Evolutionary conservation across 495 filamentous ascomycete species (phyloP).

Genomic region (Letharia lupina): DNA sequence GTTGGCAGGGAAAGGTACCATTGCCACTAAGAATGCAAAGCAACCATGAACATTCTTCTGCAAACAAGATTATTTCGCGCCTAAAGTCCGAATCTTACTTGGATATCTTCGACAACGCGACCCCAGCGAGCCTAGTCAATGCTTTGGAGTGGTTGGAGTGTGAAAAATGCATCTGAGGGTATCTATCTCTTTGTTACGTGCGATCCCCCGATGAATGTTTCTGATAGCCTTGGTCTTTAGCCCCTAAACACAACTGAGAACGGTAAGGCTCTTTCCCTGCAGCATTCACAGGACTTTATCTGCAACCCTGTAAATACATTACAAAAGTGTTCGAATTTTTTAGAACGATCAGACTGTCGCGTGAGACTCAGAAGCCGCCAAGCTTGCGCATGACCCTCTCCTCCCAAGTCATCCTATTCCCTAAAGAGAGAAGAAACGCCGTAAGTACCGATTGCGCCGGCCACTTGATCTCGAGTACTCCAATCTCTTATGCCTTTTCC

Average conservation of each 20-base stretch:
- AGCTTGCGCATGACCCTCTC: not conserved
- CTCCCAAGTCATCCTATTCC: not conserved
- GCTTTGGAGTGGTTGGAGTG: no score
- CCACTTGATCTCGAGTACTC: not conserved
- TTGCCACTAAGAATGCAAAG: no score
- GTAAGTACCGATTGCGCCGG: not conserved
- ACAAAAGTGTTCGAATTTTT: not conserved
- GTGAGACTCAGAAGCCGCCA: not conserved
- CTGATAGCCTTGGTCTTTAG: not conserved
- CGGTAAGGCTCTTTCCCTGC: not conserved
- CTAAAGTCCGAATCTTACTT: no score
- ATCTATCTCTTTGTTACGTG: not conserved
- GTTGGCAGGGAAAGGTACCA: no score
- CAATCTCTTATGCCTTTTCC: not conserved
- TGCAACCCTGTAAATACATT: not conserved
- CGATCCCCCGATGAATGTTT: not conserved
- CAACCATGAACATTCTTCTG: no score
- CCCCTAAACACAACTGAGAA: not conserved
- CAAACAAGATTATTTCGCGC: no score
- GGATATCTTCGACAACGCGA: no score
- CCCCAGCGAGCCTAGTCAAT: no score
- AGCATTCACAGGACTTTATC: not conserved
- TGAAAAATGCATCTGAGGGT: not conserved
- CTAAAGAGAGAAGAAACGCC: not conserved
- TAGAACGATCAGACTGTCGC: not conserved